Evolutionary conservation across 768 basidiomycete species (phyloP).

Genomic region (Lactarius hengduanensis): DNA sequence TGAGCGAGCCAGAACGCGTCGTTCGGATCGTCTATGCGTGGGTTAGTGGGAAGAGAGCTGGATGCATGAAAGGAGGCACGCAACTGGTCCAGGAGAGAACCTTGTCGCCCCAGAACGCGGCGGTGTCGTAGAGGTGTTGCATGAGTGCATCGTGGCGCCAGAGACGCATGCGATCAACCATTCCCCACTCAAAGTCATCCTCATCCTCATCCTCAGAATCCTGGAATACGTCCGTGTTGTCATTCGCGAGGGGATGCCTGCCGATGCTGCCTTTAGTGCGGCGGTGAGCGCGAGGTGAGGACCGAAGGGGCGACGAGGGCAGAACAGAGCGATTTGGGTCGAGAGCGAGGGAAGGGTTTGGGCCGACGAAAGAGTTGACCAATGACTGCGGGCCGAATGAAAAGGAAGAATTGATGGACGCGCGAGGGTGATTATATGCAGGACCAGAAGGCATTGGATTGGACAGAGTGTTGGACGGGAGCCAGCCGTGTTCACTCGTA

Average conservation of each 20-base stretch:
- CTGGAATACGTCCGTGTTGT: conserved; percentile 73
- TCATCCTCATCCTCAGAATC: conserved; percentile 60
- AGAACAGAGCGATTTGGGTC: conserved; percentile 82
- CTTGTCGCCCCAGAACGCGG: conserved; percentile 98
- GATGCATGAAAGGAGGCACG: conserved; percentile 28
- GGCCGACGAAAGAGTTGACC: conserved; percentile 66
- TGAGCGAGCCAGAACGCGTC: conserved; percentile 99
- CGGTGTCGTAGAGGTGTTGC: conserved; percentile 97
- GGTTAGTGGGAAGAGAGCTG: not conserved
- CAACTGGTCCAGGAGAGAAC: conserved; percentile 92
- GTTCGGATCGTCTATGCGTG: conserved; percentile 77
- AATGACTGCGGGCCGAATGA: conserved; percentile 80
- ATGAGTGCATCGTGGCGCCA: conserved; percentile 98
- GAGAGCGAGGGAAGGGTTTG: conserved; percentile 61
- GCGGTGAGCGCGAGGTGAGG: conserved; percentile 60
- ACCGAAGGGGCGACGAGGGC: conserved; percentile 65
- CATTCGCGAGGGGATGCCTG: conserved; percentile 74
- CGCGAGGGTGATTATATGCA: conserved; percentile 50
- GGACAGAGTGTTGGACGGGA: conserved; percentile 23
- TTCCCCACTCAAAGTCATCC: conserved; percentile 70
- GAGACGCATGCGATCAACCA: conserved; percentile 92
- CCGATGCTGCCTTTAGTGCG: conserved; percentile 48
- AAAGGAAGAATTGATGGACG: conserved; percentile 76
- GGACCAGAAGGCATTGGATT: conserved; percentile 35
- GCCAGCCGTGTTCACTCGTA: not conserved